phyloP scores from a whole-genome alignment of 495 filamentous ascomycete species.

The Ascobolus immersus region DNA sequence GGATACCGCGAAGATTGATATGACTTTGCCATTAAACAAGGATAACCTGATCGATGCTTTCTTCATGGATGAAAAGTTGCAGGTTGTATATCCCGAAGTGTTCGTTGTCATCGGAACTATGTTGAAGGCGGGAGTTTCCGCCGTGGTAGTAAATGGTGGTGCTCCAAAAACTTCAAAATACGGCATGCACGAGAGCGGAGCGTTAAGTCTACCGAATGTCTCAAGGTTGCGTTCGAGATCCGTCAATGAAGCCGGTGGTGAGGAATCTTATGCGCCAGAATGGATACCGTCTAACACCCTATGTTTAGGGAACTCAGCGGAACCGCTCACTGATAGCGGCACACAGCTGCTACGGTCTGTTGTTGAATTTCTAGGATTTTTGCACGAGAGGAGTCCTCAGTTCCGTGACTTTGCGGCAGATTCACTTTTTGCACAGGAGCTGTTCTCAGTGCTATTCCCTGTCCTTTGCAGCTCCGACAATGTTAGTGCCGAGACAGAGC shows the following conservation, averaged over 20 bases:
- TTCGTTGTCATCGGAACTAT: slow-evolving; percentile 62
- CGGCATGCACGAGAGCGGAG: slow-evolving; percentile 1
- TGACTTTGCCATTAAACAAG: slow-evolving; percentile 45
- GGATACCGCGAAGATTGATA: slow-evolving; percentile 49
- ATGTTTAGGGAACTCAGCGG: slow-evolving; percentile 5
- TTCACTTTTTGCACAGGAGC: slow-evolving; percentile 51
- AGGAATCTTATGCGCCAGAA: not conserved
- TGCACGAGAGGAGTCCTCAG: slow-evolving; percentile 41
- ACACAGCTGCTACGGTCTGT: slow-evolving; percentile 40
- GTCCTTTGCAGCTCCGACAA: slow-evolving; percentile 61
- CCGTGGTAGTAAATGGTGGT: slow-evolving; percentile 32
- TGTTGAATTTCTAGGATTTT: slow-evolving; percentile 50
- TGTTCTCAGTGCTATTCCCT: slow-evolving; percentile 59
- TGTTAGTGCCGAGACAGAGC: slow-evolving; percentile 55
- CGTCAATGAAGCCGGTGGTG: slow-evolving; percentile 7
- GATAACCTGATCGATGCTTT: slow-evolving; percentile 51
- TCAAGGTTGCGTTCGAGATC: slow-evolving; percentile 11
- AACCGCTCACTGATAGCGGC: slow-evolving; percentile 25
- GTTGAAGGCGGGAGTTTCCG: slow-evolving; percentile 49
- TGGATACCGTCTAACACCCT: not conserved
- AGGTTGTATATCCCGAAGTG: slow-evolving; percentile 51
- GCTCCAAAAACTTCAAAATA: too few species aligned
- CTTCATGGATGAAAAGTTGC: slow-evolving; percentile 23
- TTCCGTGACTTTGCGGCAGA: slow-evolving; percentile 60
- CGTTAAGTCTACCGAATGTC: not conserved